These are phyloP conservation scores for Cydonia oblonga DNA, from an alignment of 331 rosid genomes.

Conservation along the genomic window DNA sequence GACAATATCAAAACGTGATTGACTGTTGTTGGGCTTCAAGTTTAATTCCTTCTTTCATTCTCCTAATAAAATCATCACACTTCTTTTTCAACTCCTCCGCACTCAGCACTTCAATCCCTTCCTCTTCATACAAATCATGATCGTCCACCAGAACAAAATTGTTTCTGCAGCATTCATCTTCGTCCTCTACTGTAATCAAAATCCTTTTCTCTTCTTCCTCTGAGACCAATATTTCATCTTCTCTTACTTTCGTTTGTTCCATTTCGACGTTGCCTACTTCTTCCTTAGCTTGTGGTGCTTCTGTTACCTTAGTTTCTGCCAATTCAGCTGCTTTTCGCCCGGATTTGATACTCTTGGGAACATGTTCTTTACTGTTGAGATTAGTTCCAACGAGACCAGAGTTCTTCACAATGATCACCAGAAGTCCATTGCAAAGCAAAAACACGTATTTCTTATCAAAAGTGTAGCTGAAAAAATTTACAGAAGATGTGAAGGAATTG, in stretches of 20 bases:
- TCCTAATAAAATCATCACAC: constrained; percentile 71
- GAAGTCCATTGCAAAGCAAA: constrained; percentile 55
- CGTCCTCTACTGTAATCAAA: background rate
- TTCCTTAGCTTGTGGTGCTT: background rate
- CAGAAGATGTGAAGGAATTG: constrained; percentile 5
- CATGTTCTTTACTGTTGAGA: background rate
- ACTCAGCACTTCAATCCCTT: background rate
- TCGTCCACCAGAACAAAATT: background rate
- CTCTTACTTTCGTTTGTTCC: background rate
- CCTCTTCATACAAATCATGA: background rate
- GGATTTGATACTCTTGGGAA: background rate
- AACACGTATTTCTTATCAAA: constrained; percentile 50
- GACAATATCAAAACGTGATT: background rate
- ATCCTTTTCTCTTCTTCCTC: background rate
- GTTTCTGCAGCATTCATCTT: constrained; percentile 8
- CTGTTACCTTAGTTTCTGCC: background rate
- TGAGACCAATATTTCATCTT: background rate
- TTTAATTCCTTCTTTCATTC: constrained; percentile 46
- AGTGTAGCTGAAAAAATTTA: constrained; percentile 13
- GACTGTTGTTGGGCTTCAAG: constrained; percentile 22
- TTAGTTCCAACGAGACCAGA: constrained; percentile 19
- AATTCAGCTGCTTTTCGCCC: background rate
- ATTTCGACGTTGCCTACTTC: background rate
- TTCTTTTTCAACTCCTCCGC: constrained; percentile 59
- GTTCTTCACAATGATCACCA: constrained; percentile 30